Evolutionary conservation across 2,329 filamentous ascomycete genomes (phyloP).

Genomic region (Verticillium tricorpus): DNA sequence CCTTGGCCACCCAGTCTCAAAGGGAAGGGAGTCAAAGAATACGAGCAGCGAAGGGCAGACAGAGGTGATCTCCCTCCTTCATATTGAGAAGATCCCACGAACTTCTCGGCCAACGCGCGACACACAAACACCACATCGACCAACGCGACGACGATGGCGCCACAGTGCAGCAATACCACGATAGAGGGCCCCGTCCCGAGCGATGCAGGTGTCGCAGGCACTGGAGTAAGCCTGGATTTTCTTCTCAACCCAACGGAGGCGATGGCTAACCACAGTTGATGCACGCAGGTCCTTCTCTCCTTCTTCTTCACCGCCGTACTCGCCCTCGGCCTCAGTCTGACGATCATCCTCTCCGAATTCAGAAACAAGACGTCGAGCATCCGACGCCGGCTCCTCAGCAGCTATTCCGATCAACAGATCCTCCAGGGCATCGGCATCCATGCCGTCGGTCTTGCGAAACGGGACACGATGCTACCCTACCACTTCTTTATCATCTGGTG

Average conservation of each 20-base stretch:
- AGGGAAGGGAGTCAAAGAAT: background rate
- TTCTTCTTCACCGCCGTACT: constrained; percentile 61
- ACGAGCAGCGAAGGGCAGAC: background rate
- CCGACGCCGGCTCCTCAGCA: constrained; percentile 58
- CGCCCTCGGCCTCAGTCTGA: constrained; percentile 49
- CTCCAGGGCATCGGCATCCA: constrained; percentile 67
- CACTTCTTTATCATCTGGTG: constrained; percentile 72
- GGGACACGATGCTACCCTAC: constrained; percentile 55
- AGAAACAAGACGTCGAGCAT: constrained; percentile 45
- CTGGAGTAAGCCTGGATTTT: constrained; percentile 38
- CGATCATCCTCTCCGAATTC: constrained; percentile 52
- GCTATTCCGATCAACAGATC: constrained; percentile 61
- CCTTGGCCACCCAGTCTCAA: background rate
- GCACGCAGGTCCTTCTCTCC: constrained; percentile 52
- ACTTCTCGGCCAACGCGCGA: too few relatives aligned
- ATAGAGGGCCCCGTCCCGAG: constrained; percentile 39
- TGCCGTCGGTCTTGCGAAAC: constrained; percentile 56
- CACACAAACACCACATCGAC: background rate
- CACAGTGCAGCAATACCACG: constrained; percentile 7
- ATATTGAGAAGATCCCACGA: background rate
- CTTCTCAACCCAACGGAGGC: background rate
- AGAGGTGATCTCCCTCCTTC: background rate
- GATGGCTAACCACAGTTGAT: background rate
- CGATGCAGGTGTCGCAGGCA: constrained; percentile 54
- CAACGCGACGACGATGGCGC: background rate